Evolutionary conservation across 176 grass and related monocot genomes (phyloP).

Genomic region (Zizania latifolia): DNA sequence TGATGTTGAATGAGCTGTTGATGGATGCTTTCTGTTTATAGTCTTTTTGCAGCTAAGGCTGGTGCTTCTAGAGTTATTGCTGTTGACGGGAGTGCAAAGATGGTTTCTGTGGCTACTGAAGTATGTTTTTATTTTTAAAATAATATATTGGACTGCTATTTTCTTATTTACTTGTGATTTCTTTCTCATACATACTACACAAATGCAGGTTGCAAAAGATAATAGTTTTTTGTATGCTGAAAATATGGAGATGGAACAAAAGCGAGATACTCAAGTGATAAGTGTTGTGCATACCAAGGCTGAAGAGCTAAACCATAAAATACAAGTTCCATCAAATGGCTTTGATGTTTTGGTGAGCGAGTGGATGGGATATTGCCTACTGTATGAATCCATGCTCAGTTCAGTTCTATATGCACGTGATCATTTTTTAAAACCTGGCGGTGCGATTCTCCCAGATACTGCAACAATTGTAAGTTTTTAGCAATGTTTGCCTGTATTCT

Average conservation of each 20-base stretch:
- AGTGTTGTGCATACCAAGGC: conserved; percentile 70
- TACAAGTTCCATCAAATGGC: conserved; percentile 45
- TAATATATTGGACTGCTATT: not conserved
- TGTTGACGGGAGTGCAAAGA: conserved; percentile 91
- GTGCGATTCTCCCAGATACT: conserved; percentile 86
- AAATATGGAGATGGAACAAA: conserved; percentile 15
- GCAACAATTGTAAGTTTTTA: conserved; percentile 84
- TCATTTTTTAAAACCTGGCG: conserved; percentile 85
- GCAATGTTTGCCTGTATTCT: not conserved
- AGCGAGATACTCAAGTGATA: conserved; percentile 32
- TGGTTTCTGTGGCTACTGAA: conserved; percentile 75
- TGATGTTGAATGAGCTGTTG: not conserved
- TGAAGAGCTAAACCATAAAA: conserved; percentile 76
- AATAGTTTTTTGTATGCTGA: conserved; percentile 53
- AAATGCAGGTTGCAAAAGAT: conserved; percentile 72
- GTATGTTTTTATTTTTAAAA: conserved; percentile 36
- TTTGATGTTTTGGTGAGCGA: conserved; percentile 94
- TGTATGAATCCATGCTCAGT: conserved; percentile 98
- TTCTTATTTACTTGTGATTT: conserved; percentile 5
- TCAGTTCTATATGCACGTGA: conserved; percentile 90
- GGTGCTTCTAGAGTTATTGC: conserved; percentile 79
- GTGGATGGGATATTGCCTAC: conserved; percentile 97
- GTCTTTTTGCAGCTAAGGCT: conserved; percentile 93
- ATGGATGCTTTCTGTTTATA: conserved; percentile 33
- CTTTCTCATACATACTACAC: not conserved